A percentile compares a stretch with the other conserved stretches of the same genome.
These are phyloP conservation scores for Tagetes patula DNA, from an alignment of 129 eudicot species.

Conservation along the genomic window DNA sequence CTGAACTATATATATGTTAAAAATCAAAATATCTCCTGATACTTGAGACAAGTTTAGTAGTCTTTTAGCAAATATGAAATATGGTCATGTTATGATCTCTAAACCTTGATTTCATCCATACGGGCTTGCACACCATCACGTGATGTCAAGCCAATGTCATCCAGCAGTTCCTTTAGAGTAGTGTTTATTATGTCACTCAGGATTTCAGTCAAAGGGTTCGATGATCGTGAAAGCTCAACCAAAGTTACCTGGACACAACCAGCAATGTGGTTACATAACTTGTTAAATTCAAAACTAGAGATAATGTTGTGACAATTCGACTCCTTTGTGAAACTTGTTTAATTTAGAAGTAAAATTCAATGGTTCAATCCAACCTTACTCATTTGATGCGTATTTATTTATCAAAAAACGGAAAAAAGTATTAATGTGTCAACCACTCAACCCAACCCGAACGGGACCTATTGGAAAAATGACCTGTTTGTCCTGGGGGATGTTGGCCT, in stretches of 20 bases:
- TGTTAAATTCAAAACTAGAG: too few relatives aligned
- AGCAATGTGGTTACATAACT: too few relatives aligned
- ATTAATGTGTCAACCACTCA: neutral
- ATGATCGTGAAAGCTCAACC: too few relatives aligned
- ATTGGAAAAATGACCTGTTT: constrained; percentile 42
- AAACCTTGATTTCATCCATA: constrained; percentile 62
- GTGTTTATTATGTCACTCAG: constrained; percentile 38
- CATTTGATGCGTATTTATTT: neutral
- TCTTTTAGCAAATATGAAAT: constrained; percentile 48
- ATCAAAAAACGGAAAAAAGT: constrained; percentile 2
- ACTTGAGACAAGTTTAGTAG: constrained; percentile 49
- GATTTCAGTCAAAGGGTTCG: too few relatives aligned
- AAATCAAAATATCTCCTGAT: neutral
- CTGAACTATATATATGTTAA: too few relatives aligned
- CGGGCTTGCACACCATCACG: constrained; percentile 76
- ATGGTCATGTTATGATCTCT: constrained; percentile 42
- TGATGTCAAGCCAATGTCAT: constrained; percentile 30
- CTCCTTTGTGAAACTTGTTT: too few relatives aligned
- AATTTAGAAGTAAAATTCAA: too few relatives aligned
- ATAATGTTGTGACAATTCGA: too few relatives aligned
- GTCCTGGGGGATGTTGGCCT: constrained; percentile 71
- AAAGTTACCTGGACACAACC: too few relatives aligned
- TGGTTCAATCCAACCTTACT: too few relatives aligned
- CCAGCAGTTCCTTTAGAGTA: constrained; percentile 48
- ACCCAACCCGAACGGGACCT: neutral